Percentiles rank a stretch among this genome's conserved stretches.
phyloP scores from a whole-genome alignment of 1,284 basidiomycete species.

The Microbotryum lychnidis-dioicae region DNA sequence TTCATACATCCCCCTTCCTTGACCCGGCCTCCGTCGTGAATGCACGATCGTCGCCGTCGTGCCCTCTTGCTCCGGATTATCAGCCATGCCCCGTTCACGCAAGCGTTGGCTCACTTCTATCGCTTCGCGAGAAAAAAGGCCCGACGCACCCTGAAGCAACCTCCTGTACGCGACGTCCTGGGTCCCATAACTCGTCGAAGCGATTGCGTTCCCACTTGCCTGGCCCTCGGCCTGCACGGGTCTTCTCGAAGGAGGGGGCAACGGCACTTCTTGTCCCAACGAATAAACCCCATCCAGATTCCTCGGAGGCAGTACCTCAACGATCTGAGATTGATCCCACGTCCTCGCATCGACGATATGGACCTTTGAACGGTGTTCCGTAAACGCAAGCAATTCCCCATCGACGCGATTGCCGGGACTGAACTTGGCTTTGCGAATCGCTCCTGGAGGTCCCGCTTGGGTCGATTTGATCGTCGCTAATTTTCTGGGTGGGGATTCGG shows the following conservation, averaged over 20 bases:
- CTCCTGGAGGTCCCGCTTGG: slow-evolving; percentile 54
- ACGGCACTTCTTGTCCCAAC: too few relatives aligned
- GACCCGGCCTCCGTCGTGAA: not conserved
- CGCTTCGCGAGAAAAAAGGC: too few relatives aligned
- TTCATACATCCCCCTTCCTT: not conserved
- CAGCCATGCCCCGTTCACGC: not conserved
- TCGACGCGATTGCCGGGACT: slow-evolving; percentile 44
- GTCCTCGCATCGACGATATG: slow-evolving; percentile 72
- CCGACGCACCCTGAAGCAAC: too few relatives aligned
- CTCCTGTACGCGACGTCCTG: too few relatives aligned
- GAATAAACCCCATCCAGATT: too few relatives aligned
- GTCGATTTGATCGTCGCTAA: slow-evolving; percentile 21
- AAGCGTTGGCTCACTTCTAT: too few relatives aligned
- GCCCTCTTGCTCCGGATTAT: not conserved
- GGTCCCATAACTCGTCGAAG: too few relatives aligned
- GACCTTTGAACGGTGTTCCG: slow-evolving; percentile 69
- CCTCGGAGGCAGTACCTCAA: slow-evolving; percentile 40
- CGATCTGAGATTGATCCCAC: slow-evolving; percentile 62
- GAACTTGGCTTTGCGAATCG: slow-evolving; percentile 68
- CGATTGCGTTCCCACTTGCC: too few relatives aligned
- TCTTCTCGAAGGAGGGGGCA: too few relatives aligned
- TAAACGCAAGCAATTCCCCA: slow-evolving; percentile 66
- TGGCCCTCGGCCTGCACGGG: too few relatives aligned
- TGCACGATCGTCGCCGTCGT: not conserved
- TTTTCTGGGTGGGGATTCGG: slow-evolving; percentile 6